phyloP scores from a whole-genome alignment of 208 protist genomes.

The Leishmania tarentolae region DNA sequence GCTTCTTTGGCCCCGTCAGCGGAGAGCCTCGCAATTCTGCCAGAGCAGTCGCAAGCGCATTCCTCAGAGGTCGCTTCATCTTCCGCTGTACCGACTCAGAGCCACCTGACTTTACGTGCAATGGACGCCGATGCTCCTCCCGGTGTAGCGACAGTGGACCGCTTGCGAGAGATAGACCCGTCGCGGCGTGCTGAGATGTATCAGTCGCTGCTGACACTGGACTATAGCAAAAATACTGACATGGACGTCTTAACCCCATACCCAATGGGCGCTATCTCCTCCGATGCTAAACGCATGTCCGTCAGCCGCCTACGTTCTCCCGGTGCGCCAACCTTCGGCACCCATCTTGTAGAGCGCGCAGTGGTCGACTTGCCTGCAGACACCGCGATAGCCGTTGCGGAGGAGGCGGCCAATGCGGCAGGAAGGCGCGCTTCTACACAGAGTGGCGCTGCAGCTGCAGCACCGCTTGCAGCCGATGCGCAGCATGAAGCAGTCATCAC shows the following conservation, averaged over 20 bases:
- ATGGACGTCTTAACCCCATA: slow-evolving; percentile 1
- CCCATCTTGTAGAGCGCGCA: slow-evolving; percentile 42
- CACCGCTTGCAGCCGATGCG: neutral
- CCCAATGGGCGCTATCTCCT: neutral
- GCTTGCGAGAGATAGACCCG: neutral
- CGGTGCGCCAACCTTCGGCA: slow-evolving; percentile 46
- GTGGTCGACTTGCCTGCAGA: slow-evolving; percentile 18
- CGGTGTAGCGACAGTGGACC: neutral
- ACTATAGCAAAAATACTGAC: neutral
- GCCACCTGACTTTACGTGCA: slow-evolving; percentile 24
- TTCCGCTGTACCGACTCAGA: neutral
- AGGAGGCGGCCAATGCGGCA: neutral
- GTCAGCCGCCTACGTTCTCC: slow-evolving; percentile 65
- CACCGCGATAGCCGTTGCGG: neutral
- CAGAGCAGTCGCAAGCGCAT: neutral
- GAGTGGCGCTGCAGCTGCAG: neutral
- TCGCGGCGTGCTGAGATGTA: slow-evolving; percentile 4
- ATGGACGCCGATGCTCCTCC: neutral
- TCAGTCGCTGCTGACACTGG: slow-evolving; percentile 24
- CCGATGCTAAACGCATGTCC: slow-evolving; percentile 15
- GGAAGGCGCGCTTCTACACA: neutral
- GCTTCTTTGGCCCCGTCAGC: neutral
- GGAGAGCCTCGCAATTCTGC: neutral
- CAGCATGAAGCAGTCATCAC: neutral
- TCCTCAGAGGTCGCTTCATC: neutral